phyloP scores from a whole-genome alignment of 1,284 basidiomycete species.

The Volvariella volvacea region DNA sequence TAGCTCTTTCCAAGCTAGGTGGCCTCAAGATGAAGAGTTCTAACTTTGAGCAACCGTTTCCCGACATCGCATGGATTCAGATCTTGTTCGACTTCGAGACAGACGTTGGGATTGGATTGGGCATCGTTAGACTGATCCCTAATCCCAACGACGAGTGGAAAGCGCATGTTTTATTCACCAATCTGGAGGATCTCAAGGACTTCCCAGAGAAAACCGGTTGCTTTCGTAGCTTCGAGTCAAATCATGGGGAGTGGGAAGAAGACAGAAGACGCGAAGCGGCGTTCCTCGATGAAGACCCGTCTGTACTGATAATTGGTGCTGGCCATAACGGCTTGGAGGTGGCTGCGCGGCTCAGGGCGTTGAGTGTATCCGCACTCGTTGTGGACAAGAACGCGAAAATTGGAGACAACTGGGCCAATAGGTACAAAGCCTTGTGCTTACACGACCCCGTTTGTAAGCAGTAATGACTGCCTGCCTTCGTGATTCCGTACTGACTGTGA shows the following conservation, averaged over 20 bases:
- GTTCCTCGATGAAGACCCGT: constrained; percentile 25
- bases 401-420: constrained; percentile 47
- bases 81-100: constrained; percentile 56
- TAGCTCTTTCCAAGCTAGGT: constrained; percentile 27
- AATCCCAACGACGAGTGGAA: constrained; percentile 45
- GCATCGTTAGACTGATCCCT: constrained; percentile 50
- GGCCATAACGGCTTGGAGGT: constrained; percentile 54
- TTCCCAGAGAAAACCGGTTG: constrained; percentile 41
- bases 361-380: constrained; percentile 43
- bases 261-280: constrained; percentile 20
- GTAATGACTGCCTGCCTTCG: too few relatives aligned
- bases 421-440: constrained; percentile 48
- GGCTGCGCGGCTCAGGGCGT: constrained; percentile 45
- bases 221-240: constrained; percentile 24
- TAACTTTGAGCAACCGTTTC: constrained; percentile 37
- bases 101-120: constrained; percentile 38
- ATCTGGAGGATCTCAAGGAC: constrained; percentile 48
- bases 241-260: constrained; percentile 24
- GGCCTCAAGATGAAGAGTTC: constrained; percentile 34
- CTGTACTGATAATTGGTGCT: constrained; percentile 47
- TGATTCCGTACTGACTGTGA: too few relatives aligned
- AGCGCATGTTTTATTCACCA: constrained; percentile 50
- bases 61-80: constrained; percentile 54
- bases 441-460: constrained; percentile 49
- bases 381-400: constrained; percentile 42